Base-by-base conservation (phyloP, 805 yeast genomes). In the Sugiyamaella americana region DNA sequence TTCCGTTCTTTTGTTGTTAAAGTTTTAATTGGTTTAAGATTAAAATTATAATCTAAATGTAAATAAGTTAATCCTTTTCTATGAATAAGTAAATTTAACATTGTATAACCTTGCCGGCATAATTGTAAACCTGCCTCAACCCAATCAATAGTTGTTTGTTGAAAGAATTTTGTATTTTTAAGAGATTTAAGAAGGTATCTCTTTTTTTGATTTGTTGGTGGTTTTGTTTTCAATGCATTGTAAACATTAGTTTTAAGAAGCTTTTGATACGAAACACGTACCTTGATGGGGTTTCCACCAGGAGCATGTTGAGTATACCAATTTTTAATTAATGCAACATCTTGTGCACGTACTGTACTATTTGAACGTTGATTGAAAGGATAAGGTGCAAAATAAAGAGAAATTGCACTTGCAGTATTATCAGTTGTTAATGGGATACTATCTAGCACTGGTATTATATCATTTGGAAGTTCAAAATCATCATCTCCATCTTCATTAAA, bases 61-160 rank as follows among this genome's bases (percentile, higher is more conserved):
- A 93, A 69, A 61, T 88, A 93, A 0, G 96, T 88, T 32, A 93
- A 68, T 0, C 98, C 98, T 55, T 85, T 82, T 58, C 88, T 78
- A 63, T 93, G 98, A 43, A 93, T 87, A 53, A 93, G 70, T 30
- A 93, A 67, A 63, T 88, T 89, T 40, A 93, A 72, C 95, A 91
- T 89, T 57, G 87, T 91, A 64, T 82, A 86, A 2, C 98, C 98
- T 65, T 93, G 99, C 34, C 79, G 76, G 59, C 96, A 85, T 2
- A 93, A 79, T 66, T 93, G 98, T 48, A 93, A 69, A 23, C 97
- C 98, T 1, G 98, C 98, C 63, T 93, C 99, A 2, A 91, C 93
- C 99, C 99, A 93, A 64, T 93, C 98, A 42, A 93, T 81, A 0
- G 89, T 75, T 0, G 98, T 91, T 57, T 85, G 82, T 60, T 87